Evolutionary conservation across 1,284 basidiomycete species (phyloP).

Genomic region (Ustanciosporium gigantosporum): DNA sequence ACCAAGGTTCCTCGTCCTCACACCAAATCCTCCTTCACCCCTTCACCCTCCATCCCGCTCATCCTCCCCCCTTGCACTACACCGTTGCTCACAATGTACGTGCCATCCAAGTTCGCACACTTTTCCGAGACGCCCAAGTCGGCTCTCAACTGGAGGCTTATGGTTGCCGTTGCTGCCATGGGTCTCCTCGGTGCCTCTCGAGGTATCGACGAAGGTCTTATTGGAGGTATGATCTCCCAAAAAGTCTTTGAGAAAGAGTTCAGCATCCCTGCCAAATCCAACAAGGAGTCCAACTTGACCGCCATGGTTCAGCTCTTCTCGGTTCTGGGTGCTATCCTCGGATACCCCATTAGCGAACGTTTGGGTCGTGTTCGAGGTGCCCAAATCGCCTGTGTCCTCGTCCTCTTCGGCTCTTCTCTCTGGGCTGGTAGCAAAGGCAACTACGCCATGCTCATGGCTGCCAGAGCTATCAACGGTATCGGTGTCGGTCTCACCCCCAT

Average conservation of each 20-base stretch:
- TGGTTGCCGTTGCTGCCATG: slow-evolving; percentile 27
- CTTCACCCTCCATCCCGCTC: neutral
- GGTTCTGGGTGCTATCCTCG: slow-evolving; percentile 31
- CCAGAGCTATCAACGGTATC: slow-evolving; percentile 19
- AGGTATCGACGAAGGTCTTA: slow-evolving; percentile 38
- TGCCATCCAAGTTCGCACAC: slow-evolving; percentile 35
- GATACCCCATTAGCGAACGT: slow-evolving; percentile 24
- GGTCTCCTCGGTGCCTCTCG: slow-evolving; percentile 38
- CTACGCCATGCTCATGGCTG: slow-evolving; percentile 25
- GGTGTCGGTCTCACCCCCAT: slow-evolving; percentile 32
- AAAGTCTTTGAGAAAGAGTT: slow-evolving; percentile 30
- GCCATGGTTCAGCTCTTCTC: slow-evolving; percentile 42
- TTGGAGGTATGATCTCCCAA: slow-evolving; percentile 35
- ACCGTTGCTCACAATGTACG: slow-evolving; percentile 16
- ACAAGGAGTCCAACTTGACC: slow-evolving; percentile 34
- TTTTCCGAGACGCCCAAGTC: slow-evolving; percentile 33
- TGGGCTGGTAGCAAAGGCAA: slow-evolving; percentile 23
- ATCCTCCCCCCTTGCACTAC: no score
- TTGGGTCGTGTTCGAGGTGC: slow-evolving; percentile 31
- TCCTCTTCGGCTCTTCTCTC: slow-evolving; percentile 22
- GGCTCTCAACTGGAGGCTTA: slow-evolving; percentile 39
- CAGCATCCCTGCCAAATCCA: slow-evolving; percentile 12
- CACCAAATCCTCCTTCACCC: no score
- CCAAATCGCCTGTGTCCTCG: slow-evolving; percentile 21
- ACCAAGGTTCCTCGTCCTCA: no score